Evolutionary conservation across 495 filamentous ascomycete genomes (phyloP), one percentile per base, ranked within the genome.

Genomic region (Hypoxylon lienhwacheense): DNA sequence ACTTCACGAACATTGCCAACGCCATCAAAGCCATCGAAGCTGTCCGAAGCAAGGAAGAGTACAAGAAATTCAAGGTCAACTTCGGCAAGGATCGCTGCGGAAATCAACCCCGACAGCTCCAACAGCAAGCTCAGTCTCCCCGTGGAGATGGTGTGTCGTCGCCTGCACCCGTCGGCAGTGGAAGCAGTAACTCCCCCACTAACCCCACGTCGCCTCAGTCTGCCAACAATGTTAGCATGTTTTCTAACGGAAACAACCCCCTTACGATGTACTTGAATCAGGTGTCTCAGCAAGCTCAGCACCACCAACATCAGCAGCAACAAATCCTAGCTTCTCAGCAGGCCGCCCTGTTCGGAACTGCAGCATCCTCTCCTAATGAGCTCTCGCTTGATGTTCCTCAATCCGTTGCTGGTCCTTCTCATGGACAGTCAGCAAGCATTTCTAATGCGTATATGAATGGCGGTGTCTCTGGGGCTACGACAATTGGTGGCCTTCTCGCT

Each of bases 11-110:
- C 74, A 98, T 98, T 61, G 93, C 93, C 59, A 98, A 98, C 55
- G 93, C 93, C 31, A 98, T 98, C 77, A 98, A 98, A 71, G 95
- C 93, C 3, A 98, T 98, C 56, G 93, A 98, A 69, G 93, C 92
- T 25, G 84, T 97, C 58, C 83, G 93, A 20, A 85, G 89, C 66
- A 87, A 91, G 59, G 95, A 98, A 41, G 93, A 98, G 66, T 98
- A 98, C 74, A 86, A 82, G 69, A 86, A 92, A 39, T 98, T 98
- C 81, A 98, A 98, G 79, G 91, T 98, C 69, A 98, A 98, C 74
- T 98, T 98, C 69, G 93, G 93, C 66, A 98, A 98, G 74, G 93
- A 98, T 70, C 83, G 93, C 42, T 98, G 93, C 65, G 93, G 93
- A 57, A 98, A 97, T 71, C 89, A 93, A 14, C 93, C 93, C 17